phyloP scores from a whole-genome alignment of 192 early-diverging fungal genomes.

The Coemansia guatemalensis region DNA sequence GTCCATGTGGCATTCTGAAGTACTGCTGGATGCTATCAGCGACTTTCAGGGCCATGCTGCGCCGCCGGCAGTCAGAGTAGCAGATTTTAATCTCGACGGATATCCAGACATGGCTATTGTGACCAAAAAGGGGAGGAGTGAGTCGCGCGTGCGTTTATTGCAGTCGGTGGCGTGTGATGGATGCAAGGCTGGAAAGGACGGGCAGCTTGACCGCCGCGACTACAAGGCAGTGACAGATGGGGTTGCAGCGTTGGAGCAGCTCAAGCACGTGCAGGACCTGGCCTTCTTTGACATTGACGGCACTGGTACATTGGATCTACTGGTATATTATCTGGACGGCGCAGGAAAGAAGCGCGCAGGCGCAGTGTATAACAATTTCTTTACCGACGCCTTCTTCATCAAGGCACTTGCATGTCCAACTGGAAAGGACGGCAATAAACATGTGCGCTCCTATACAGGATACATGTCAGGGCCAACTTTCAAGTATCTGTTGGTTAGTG shows the following conservation, averaged over 20 bases:
- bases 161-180: conserved; percentile 63
- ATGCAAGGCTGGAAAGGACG: conserved; percentile 51
- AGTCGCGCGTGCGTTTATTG: conserved; percentile 63
- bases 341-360: conserved; percentile 45
- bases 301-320: conserved; percentile 78
- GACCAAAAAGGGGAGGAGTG: conserved; percentile 33
- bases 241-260: conserved; percentile 58
- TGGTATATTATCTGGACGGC: conserved; percentile 58
- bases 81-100: conserved; percentile 89
- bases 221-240: conserved; percentile 67
- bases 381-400: conserved; percentile 93
- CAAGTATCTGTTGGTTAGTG: conserved; percentile 86
- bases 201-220: conserved; percentile 55
- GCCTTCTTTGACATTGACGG: conserved; percentile 89
- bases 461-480: conserved; percentile 78
- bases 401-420: conserved; percentile 67
- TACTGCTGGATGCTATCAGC: conserved; percentile 50
- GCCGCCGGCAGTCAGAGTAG: conserved; percentile 61
- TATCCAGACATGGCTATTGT: conserved; percentile 84
- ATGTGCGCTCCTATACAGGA: conserved; percentile 75
- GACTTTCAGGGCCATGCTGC: conserved; percentile 53
- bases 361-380: conserved; percentile 84
- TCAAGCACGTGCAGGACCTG: conserved; percentile 59
- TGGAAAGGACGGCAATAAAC: conserved; percentile 64
- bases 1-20: conserved; percentile 51